Conservation (phyloP, 78 protist species). For the Protostelium mycophagum region DNA sequence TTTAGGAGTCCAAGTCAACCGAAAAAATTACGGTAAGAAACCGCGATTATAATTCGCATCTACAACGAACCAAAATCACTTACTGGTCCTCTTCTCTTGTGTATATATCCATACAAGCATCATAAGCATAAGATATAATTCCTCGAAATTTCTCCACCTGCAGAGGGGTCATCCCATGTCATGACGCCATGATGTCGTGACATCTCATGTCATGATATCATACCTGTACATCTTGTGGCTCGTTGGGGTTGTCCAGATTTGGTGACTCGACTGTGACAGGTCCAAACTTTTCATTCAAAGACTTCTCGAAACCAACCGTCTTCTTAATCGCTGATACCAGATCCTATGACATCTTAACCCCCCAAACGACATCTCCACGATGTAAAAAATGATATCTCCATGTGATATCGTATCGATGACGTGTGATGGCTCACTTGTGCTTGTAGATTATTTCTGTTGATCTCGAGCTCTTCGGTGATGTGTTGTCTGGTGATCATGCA, state of each 20-base stretch:
- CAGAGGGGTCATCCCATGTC: background rate
- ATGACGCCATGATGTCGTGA: background rate
- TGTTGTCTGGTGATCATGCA: slow-evolving; percentile 5
- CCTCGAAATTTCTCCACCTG: slow-evolving; percentile 23
- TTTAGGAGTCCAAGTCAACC: background rate
- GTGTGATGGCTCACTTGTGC: too few relatives aligned
- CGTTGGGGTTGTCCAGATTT: background rate
- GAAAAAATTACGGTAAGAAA: background rate
- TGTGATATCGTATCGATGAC: background rate
- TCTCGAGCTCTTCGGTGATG: background rate
- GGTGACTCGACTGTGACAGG: too few relatives aligned
- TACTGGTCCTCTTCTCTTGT: slow-evolving; percentile 8
- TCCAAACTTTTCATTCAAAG: slow-evolving; percentile 15
- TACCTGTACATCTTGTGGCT: background rate
- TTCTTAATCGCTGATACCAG: slow-evolving; percentile 33
- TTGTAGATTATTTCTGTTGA: too few relatives aligned
- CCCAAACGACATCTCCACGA: background rate
- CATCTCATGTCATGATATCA: background rate
- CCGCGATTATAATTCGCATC: too few relatives aligned
- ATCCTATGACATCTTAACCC: background rate
- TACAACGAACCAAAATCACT: background rate
- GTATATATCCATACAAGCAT: background rate
- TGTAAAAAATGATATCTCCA: too few relatives aligned
- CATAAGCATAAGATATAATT: background rate
- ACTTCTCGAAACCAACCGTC: slow-evolving; percentile 49